Evolutionary conservation across 345 rosid genomes (phyloP), one percentile per base, ranked within the genome.

Genomic region (Eucalyptus cloeziana): DNA sequence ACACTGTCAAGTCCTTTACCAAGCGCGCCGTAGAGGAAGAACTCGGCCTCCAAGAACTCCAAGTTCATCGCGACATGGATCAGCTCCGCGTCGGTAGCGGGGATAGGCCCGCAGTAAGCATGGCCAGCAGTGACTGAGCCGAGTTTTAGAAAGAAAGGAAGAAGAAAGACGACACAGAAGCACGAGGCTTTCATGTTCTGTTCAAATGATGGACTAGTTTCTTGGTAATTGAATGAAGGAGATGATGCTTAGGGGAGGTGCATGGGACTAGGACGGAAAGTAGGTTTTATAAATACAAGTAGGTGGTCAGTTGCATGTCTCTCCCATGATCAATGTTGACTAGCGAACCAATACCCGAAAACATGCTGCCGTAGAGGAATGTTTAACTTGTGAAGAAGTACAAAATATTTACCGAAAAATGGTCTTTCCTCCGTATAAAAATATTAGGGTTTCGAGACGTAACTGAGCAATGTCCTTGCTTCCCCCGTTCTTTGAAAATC

Each of bases 21-120:
- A 15, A 90, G 87, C 16, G 96, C 90, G 4, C 92, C 93, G n/a
- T 45, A 10, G 69, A 93, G 86, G 92, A 97, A 97, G 88, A 91
- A 93, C 79, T 97, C 97, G 2, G 95, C 95, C 91, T 95, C 96
- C 6, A 89, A 56, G 92, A 87, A 95, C 89, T 96, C 98, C 91
- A 97, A 33, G 90, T 97, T 96, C 89, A 94, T 89, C 6, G 96
- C 94, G 8, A 97, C 89, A 3, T 91, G 92, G 86, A 95, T 62
- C 58, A 31, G 91, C 87, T 95, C 97, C 14, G 13, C 25, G 87
- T 96, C 98, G 31, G 30, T 67, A 45, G 91, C 97, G 8, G 71
- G 31, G 25, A 90, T 30, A 7, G 94, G 93, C n/a, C 87, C 92
- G 9, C 95, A 93, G 64, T 60, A 67, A 7, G 87, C 54, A 43